Evolutionary conservation across 78 protist species (phyloP), one percentile per base, ranked within the genome.

Genomic region (Dictyostelium citrinum): DNA sequence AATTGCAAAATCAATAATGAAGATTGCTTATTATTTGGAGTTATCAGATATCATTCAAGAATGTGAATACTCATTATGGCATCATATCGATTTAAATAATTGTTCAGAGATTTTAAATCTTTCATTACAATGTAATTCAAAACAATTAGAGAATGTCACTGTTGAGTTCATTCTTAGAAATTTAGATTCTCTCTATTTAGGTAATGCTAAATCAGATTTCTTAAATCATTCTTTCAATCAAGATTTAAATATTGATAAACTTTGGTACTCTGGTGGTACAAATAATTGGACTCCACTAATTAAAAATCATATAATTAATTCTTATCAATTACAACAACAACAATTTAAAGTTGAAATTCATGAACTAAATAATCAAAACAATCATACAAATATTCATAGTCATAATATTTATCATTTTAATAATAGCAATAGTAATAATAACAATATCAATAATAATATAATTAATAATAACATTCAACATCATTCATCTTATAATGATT

Each of bases 51-150:
- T 88, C 0, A 22, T 43, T 27, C 35, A 61, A 61, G 31, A 41
- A 5, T 88, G 93, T 67, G 93, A 88, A 68, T 88, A 46, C 39
- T 49, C 70, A 16, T 39, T 88, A 58, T 88, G 93, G 93, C 82
- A 72, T 82, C 77, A 88, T 49, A 61, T 88, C 5, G 70, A 77
- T 33, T 45, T 58, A 20, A 70, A 88, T 8, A 88, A 88, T 78
- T 81, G 79, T 46, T 67, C 79, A 17, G 85, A 88, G 70, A 43
- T 74, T 4, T 64, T 88, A 16, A 78, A 79, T 3, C 16, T 88
- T 3, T 45, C 85, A 39, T 58, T 88, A 17, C n/a, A 49, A 33
- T 61, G 64, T 24, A 31, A 39, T 20, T 78, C 93, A 3, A 29
- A 58, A 9, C 93, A 88, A 49, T 72, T 88, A 3, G 45, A 88